Conservation (phyloP, 1,284 basidiomycete genomes). For the Golubevia sp. region DNA sequence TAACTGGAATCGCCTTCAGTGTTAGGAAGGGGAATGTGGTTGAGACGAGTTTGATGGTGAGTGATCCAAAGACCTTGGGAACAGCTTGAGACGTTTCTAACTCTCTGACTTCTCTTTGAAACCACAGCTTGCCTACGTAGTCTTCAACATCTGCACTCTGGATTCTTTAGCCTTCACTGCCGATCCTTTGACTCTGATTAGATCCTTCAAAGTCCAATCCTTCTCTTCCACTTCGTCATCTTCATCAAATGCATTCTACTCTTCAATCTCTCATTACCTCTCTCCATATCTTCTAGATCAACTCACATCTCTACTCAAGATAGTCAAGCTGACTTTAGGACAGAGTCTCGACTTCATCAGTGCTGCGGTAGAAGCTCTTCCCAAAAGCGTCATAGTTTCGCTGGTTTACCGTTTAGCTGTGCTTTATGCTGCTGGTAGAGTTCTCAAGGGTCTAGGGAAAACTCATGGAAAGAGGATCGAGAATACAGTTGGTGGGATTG, state of each 20-base stretch:
- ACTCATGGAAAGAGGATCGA: too few species aligned
- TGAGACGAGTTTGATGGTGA: conserved; percentile 50
- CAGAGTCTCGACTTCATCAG: conserved; percentile 39
- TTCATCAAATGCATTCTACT: not conserved
- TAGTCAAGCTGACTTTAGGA: conserved; percentile 15
- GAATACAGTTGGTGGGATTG: conserved; percentile 22
- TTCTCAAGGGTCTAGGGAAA: conserved; percentile 38
- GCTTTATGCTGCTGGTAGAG: conserved; percentile 50
- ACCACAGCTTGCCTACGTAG: conserved; percentile 48
- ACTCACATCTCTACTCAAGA: conserved; percentile 21
- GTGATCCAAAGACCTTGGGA: not conserved
- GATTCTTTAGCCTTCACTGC: conserved; percentile 40
- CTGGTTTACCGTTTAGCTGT: conserved; percentile 53
- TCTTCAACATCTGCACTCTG: conserved; percentile 53
- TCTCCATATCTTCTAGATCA: not conserved
- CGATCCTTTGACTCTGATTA: conserved; percentile 52
- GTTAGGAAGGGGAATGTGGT: conserved; percentile 56
- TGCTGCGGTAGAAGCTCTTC: conserved; percentile 43
- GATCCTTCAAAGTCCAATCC: conserved; percentile 44
- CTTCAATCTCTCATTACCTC: not conserved
- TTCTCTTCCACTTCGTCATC: not conserved
- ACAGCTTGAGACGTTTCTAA: too few species aligned
- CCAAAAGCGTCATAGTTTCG: conserved; percentile 49
- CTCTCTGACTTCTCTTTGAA: not conserved
- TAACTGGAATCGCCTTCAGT: conserved; percentile 57